A percentile compares a stretch with the other conserved stretches of the same genome.
phyloP scores from a whole-genome alignment of 495 filamentous ascomycete genomes.

The Cenococcum geophilum region DNA sequence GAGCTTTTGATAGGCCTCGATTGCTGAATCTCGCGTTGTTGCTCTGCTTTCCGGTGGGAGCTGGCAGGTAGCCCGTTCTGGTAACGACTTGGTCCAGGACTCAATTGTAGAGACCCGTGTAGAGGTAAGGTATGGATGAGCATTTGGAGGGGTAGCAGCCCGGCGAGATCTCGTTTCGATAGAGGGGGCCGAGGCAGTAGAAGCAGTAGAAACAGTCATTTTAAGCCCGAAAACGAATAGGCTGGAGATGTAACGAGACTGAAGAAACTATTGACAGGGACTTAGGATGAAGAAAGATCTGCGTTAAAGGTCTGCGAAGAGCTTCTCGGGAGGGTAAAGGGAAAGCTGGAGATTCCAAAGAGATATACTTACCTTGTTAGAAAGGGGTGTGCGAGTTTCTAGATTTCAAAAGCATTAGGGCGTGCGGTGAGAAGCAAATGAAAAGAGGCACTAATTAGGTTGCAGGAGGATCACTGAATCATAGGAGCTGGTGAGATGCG shows the following conservation, averaged over 20 bases:
- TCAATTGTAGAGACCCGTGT: slow-evolving; percentile 9
- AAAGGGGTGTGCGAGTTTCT: background rate
- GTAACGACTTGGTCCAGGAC: slow-evolving; percentile 9
- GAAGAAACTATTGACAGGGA: background rate
- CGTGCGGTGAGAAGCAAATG: background rate
- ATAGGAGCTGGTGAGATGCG: background rate
- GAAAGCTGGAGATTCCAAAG: background rate
- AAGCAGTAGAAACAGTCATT: background rate
- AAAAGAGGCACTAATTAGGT: background rate
- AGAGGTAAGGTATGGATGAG: slow-evolving; percentile 3
- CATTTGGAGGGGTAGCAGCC: background rate
- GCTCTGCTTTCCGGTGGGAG: background rate
- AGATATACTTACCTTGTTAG: slow-evolving; percentile 3
- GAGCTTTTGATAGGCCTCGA: slow-evolving; percentile 26
- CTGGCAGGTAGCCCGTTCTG: background rate
- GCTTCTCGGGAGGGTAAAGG: background rate
- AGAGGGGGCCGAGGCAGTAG: background rate
- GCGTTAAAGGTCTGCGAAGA: background rate
- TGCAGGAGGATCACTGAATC: slow-evolving; percentile 5
- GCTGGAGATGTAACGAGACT: background rate
- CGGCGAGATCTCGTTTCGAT: background rate
- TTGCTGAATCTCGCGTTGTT: slow-evolving; percentile 9
- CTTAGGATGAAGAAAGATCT: background rate
- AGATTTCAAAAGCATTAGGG: background rate
- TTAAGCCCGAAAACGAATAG: background rate